phyloP scores from a whole-genome alignment of 495 filamentous ascomycete species.

The Penicillium macrosclerotiorum region DNA sequence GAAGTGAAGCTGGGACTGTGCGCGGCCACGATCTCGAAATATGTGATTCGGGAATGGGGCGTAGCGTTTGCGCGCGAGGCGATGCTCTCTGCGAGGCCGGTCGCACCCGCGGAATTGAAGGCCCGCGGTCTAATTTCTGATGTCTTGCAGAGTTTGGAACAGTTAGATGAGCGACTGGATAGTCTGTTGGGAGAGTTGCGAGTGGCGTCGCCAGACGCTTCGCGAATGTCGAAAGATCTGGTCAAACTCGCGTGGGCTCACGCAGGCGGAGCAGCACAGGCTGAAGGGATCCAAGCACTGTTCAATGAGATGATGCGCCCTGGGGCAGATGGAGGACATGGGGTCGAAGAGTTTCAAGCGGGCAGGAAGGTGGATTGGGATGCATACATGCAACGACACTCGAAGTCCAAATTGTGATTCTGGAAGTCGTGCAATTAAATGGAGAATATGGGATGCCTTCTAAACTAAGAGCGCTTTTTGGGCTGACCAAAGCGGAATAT shows the following conservation, averaged over 20 bases:
- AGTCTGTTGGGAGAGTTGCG: conserved; percentile 10
- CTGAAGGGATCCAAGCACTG: conserved; percentile 12
- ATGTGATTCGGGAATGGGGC: conserved; percentile 32
- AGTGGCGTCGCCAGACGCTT: conserved; percentile 15
- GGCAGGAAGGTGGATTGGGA: conserved; percentile 23
- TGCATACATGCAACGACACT: neutral
- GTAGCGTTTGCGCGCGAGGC: conserved; percentile 25
- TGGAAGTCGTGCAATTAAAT: too few relatives aligned
- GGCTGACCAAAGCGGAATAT: too few relatives aligned
- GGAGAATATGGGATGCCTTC: too few relatives aligned
- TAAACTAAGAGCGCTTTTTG: too few relatives aligned
- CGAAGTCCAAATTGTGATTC: neutral
- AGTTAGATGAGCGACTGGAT: conserved; percentile 7
- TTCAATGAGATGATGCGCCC: conserved; percentile 24
- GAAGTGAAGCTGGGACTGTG: conserved; percentile 34
- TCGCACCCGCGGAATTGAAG: conserved; percentile 23
- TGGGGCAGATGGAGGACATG: conserved; percentile 18
- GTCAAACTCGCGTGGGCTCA: conserved; percentile 22
- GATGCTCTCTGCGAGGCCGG: conserved; percentile 29
- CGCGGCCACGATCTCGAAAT: conserved; percentile 32
- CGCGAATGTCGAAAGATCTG: conserved; percentile 25
- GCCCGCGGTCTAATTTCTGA: conserved; percentile 16
- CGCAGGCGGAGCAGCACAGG: conserved; percentile 10
- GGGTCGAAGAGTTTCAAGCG: conserved; percentile 21
- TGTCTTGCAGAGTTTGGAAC: conserved; percentile 5